phyloP scores from a whole-genome alignment of 2,329 filamentous ascomycete species.

The Penicillium verrucosum region DNA sequence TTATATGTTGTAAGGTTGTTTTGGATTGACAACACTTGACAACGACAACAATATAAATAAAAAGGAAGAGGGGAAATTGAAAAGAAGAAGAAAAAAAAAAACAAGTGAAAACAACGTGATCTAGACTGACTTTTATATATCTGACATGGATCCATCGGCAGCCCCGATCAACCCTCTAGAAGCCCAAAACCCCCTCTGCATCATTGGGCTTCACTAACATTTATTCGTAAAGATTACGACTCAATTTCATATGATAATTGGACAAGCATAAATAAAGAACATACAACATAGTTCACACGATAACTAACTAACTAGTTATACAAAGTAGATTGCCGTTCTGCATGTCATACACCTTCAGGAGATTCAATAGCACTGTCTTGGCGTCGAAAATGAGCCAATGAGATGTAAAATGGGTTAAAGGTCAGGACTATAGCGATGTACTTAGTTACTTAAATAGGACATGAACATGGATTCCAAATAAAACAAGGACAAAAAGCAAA shows the following conservation, averaged over 20 bases:
- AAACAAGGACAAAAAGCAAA: background rate
- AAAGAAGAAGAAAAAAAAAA: background rate
- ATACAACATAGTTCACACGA: background rate
- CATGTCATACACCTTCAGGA: background rate
- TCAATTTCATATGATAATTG: background rate
- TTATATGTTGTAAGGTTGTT: slow-evolving; percentile 5
- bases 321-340: background rate
- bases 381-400: background rate
- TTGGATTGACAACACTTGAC: background rate
- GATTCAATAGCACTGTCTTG: background rate
- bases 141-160: slow-evolving; percentile 14
- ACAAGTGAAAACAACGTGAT: background rate
- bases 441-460: background rate
- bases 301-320: background rate
- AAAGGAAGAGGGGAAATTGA: background rate
- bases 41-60: background rate
- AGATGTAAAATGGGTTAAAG: background rate
- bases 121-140: slow-evolving; percentile 7
- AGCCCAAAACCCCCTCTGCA: background rate
- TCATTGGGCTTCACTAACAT: background rate
- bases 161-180: slow-evolving; percentile 6
- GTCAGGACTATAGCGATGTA: background rate
- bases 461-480: background rate
- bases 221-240: background rate
- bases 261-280: background rate